Evolutionary conservation across 805 yeast genomes (phyloP).

Genomic region (Ogataea nonfermentans): DNA sequence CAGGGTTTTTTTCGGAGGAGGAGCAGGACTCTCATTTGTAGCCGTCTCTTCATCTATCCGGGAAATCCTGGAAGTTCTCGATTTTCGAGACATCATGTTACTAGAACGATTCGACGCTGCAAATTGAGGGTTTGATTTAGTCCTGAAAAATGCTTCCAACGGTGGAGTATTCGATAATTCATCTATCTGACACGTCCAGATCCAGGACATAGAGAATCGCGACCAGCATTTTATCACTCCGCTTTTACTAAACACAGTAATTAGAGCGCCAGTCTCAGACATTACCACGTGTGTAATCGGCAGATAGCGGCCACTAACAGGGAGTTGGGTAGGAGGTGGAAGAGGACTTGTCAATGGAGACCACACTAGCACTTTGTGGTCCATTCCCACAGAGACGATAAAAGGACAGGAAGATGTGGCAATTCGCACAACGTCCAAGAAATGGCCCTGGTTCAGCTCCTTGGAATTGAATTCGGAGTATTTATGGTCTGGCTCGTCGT

Average conservation of each 20-base stretch:
- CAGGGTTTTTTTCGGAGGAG: constrained; percentile 2
- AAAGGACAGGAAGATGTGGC: constrained; percentile 63
- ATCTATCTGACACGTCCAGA: constrained; percentile 51
- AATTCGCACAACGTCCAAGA: constrained; percentile 60
- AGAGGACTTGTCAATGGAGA: constrained; percentile 55
- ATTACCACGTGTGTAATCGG: constrained; percentile 59
- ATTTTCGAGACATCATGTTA: constrained; percentile 20
- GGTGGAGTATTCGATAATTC: constrained; percentile 39
- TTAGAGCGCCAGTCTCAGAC: constrained; percentile 57
- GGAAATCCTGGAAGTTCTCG: constrained; percentile 14
- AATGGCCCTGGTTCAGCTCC: constrained; percentile 50
- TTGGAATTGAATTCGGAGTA: constrained; percentile 31
- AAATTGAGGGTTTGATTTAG: constrained; percentile 44
- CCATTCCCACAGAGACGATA: constrained; percentile 69
- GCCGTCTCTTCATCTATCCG: constrained; percentile 7
- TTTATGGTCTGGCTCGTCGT: constrained; percentile 12
- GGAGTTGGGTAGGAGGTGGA: constrained; percentile 45
- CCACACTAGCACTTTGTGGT: constrained; percentile 72
- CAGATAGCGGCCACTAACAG: constrained; percentile 47
- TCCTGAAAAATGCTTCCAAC: constrained; percentile 60
- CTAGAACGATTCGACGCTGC: constrained; percentile 31
- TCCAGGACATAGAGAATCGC: constrained; percentile 49
- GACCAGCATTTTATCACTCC: constrained; percentile 62
- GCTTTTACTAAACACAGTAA: constrained; percentile 51
- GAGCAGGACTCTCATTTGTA: constrained; percentile 4